Conservation (phyloP, 345 rosid genomes). For the Alliaria petiolata region DNA sequence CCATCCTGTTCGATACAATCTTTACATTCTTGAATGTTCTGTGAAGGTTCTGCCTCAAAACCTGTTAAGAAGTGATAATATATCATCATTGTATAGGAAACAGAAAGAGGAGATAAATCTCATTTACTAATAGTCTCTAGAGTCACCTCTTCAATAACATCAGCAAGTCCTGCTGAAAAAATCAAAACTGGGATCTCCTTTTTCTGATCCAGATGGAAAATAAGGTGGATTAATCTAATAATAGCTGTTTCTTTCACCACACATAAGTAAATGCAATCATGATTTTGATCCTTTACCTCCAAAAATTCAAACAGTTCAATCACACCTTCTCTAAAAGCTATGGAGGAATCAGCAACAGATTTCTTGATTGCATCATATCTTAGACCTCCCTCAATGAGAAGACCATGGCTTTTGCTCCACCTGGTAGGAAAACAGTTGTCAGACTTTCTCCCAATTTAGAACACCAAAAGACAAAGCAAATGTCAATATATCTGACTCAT, state of each 20-base stretch:
- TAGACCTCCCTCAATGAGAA: conserved; percentile 87
- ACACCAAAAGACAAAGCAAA: neutral
- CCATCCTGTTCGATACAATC: conserved; percentile 83
- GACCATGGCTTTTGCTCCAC: conserved; percentile 86
- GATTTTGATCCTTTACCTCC: conserved; percentile 53
- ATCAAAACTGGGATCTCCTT: conserved; percentile 69
- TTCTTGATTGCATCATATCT: conserved; percentile 63
- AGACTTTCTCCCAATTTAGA: neutral
- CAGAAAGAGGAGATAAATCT: neutral
- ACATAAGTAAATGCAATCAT: too few relatives aligned
- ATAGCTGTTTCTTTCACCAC: neutral
- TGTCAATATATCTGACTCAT: too few relatives aligned
- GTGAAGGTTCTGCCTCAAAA: conserved; percentile 80
- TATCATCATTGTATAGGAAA: too few relatives aligned
- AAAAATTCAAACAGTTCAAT: conserved; percentile 62
- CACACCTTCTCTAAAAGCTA: conserved; percentile 85
- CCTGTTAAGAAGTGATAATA: conserved; percentile 35
- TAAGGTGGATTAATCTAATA: neutral
- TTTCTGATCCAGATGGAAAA: conserved; percentile 44
- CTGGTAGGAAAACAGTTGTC: conserved; percentile 32
- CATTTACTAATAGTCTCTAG: neutral
- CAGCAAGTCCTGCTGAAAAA: conserved; percentile 97
- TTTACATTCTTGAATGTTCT: conserved; percentile 64
- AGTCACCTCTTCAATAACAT: conserved; percentile 89
- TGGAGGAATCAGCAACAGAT: conserved; percentile 60